phyloP scores from a whole-genome alignment of 345 rosid species.

The Eucalyptus curtisii region DNA sequence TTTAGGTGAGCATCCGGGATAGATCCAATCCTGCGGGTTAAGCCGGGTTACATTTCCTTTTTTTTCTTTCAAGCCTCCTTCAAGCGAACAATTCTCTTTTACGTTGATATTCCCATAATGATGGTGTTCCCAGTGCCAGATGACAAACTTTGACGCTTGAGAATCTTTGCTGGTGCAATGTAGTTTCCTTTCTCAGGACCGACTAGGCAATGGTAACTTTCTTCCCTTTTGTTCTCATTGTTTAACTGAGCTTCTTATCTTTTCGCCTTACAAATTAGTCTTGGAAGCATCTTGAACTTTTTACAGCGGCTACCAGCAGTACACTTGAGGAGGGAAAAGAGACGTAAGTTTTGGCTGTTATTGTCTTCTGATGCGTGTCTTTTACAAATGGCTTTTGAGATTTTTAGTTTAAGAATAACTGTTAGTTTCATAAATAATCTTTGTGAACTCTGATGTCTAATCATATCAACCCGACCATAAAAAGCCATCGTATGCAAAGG shows the following conservation, averaged over 20 bases:
- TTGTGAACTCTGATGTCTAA: background rate
- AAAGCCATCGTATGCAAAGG: background rate
- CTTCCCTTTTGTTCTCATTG: background rate
- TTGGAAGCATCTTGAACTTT: background rate
- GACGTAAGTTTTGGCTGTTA: background rate
- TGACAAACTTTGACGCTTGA: background rate
- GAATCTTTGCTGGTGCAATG: background rate
- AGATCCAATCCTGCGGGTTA: background rate
- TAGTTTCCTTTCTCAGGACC: background rate
- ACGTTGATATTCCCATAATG: background rate
- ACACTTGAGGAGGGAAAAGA: background rate
- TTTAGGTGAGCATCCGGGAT: background rate
- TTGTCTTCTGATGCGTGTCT: background rate
- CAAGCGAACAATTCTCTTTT: background rate
- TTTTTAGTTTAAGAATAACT: background rate
- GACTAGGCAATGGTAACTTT: background rate
- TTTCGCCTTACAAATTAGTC: background rate
- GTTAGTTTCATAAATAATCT: background rate
- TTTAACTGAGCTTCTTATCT: background rate
- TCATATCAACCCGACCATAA: background rate
- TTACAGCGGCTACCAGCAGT: background rate
- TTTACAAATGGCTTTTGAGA: background rate
- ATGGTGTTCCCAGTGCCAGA: background rate
- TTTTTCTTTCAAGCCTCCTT: background rate
- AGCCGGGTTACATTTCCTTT: background rate